phyloP scores from a whole-genome alignment of 331 rosid species.

The Quercus lobata region DNA sequence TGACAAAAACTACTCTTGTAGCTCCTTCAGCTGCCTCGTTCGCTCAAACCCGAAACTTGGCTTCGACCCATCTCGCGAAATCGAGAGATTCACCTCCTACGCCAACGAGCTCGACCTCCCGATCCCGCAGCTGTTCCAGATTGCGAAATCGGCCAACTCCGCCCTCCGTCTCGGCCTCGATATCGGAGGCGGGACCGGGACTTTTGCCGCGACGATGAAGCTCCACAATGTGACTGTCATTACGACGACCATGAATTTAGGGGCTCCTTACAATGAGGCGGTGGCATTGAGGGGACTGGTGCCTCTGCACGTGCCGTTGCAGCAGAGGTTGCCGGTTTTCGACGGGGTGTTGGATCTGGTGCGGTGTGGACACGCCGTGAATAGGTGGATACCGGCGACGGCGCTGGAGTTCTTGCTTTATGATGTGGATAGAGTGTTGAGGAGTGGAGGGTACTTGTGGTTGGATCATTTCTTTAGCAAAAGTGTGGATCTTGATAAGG shows the following conservation, averaged over 20 bases:
- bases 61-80: constrained; percentile 42
- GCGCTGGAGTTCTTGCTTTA: constrained; percentile 75
- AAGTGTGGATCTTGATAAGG: constrained; percentile 66
- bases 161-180: constrained; percentile 76
- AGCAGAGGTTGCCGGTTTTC: constrained; percentile 83
- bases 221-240: constrained; percentile 66
- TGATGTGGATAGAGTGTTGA: constrained; percentile 81
- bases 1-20: constrained; percentile 48
- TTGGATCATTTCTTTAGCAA: constrained; percentile 87
- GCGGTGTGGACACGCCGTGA: constrained; percentile 90
- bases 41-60: constrained; percentile 58
- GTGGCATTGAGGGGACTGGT: constrained; percentile 78
- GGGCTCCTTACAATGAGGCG: constrained; percentile 72
- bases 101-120: constrained; percentile 77
- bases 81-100: constrained; percentile 34
- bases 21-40: constrained; percentile 58
- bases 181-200: constrained; percentile 83
- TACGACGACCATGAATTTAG: constrained; percentile 84
- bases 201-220: constrained; percentile 89
- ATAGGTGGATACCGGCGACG: constrained; percentile 83
- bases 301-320: constrained; percentile 88
- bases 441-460: constrained; percentile 93
- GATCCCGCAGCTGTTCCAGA: constrained; percentile 62
- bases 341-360: constrained; percentile 88
- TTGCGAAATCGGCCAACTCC: constrained; percentile 59